These are phyloP conservation scores for Globisporangium takayamanum DNA, from an alignment of 352 stramenopile genomes.

Conservation along the genomic window DNA sequence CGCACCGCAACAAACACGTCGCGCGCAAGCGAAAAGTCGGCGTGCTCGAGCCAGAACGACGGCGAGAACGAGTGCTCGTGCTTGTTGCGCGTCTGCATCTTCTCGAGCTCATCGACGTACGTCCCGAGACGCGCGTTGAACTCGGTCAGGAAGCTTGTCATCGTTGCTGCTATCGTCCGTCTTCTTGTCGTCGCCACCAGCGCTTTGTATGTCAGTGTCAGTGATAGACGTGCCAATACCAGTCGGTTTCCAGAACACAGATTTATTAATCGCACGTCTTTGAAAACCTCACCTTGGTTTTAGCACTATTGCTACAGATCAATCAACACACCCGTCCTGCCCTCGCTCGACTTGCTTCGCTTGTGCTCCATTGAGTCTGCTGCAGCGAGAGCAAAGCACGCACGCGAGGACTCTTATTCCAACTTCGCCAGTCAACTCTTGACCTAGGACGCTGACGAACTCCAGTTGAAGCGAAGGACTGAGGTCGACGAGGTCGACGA, in stretches of 20 bases:
- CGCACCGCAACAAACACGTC: conserved; percentile 76
- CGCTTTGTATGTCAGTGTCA: neutral
- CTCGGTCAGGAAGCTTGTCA: conserved; percentile 47
- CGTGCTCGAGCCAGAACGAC: conserved; percentile 71
- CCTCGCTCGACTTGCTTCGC: too few relatives aligned
- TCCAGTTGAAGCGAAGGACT: too few relatives aligned
- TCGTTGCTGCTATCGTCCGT: conserved; percentile 6
- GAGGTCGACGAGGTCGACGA: too few relatives aligned
- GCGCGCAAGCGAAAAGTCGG: conserved; percentile 69
- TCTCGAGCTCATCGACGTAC: conserved; percentile 54
- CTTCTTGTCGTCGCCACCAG: conserved; percentile 8
- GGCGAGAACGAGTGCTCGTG: conserved; percentile 54
- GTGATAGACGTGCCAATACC: conserved; percentile 1
- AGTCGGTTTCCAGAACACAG: neutral
- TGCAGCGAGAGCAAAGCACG: too few relatives aligned
- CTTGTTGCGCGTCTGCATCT: conserved; percentile 49
- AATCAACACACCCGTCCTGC: too few relatives aligned
- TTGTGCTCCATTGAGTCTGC: too few relatives aligned
- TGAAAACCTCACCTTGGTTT: neutral
- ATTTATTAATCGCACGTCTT: neutral
- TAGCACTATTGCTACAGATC: neutral
- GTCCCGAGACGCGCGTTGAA: conserved; percentile 48
- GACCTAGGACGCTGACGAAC: too few relatives aligned
- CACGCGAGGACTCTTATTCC: too few relatives aligned
- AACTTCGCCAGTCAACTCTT: too few relatives aligned